Evolutionary conservation across 2,329 filamentous ascomycete species (phyloP).

Genomic region (Ceratocystiopsis minuta): DNA sequence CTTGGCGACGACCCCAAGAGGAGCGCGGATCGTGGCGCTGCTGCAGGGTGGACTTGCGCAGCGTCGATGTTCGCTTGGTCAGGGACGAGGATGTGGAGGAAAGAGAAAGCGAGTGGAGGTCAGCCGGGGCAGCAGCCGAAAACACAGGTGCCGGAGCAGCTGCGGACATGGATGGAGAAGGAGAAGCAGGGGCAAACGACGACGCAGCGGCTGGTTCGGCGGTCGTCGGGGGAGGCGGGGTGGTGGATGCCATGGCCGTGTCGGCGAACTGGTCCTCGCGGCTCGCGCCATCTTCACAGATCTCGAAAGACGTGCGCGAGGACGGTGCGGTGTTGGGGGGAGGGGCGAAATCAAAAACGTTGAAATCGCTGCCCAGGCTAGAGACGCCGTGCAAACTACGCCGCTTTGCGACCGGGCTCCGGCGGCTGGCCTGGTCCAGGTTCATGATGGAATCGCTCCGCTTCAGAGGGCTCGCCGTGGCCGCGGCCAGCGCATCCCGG

Average conservation of each 20-base stretch:
- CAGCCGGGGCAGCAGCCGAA: neutral
- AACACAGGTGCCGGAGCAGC: slow-evolving; percentile 26
- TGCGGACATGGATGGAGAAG: slow-evolving; percentile 24
- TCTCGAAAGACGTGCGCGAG: slow-evolving; percentile 27
- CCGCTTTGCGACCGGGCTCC: slow-evolving; percentile 79
- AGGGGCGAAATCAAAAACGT: slow-evolving; percentile 46
- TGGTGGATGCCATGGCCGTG: neutral
- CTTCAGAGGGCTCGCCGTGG: slow-evolving; percentile 70
- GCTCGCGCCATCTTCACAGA: slow-evolving; percentile 19
- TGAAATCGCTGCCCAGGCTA: slow-evolving; percentile 45
- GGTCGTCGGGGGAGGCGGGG: too few species aligned
- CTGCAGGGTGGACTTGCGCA: slow-evolving; percentile 74
- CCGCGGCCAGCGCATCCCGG: slow-evolving; percentile 27
- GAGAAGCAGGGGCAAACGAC: slow-evolving; percentile 4
- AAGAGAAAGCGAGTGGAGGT: slow-evolving; percentile 18
- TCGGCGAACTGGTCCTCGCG: slow-evolving; percentile 37
- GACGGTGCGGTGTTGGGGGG: slow-evolving; percentile 18
- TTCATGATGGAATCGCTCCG: slow-evolving; percentile 82
- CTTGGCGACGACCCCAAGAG: slow-evolving; percentile 42
- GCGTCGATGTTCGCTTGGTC: slow-evolving; percentile 51
- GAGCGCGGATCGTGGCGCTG: slow-evolving; percentile 58
- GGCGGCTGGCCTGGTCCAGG: slow-evolving; percentile 57
- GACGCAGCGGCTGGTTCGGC: neutral
- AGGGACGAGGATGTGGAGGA: slow-evolving; percentile 28
- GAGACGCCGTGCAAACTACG: slow-evolving; percentile 67